Evolutionary conservation across 2,329 filamentous ascomycete species (phyloP), one percentile per base, ranked within the genome.

Genomic region (Sporothrix globosa): DNA sequence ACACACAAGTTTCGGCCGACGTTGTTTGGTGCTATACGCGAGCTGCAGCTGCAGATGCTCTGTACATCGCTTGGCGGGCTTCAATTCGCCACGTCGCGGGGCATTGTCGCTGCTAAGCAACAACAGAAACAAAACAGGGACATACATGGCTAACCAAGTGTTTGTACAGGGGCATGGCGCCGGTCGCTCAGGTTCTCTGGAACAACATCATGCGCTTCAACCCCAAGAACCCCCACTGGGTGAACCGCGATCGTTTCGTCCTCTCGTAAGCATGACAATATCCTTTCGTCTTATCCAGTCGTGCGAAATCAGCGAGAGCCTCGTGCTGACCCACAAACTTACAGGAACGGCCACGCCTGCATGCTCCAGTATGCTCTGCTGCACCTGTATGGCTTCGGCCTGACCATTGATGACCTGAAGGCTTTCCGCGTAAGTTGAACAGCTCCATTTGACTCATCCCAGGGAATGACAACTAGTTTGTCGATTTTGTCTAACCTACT

Each of bases 161-260:
- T 53, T 19, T 19, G 27, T 73, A 21, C 73, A 90, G 87, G 88
- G 88, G 88, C 81, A 88, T 98, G 92, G 96, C 96, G 79, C 95
- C 96, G 74, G 90, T 94, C 79, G 91, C 96, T 82, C 96, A 98
- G 87, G 93, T 98, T 79, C 89, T 99, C 75, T 99, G 92, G 86
- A 97, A 97, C 89, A 96, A 96, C 83, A 96, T 97, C 88, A 93
- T 99, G 93, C 96, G 85, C 82, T 99, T 97, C 89, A 99, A 98
- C 91, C 96, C 96, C 78, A 96, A 97, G 91, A 97, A 97, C 89
- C 92, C 96, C 77, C 87, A 93, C 75, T 99, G 94, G 94, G 79
- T 96, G 78, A 98, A 98, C 89, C 91, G 96, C 80, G 96, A 99
- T 84, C 92, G 96, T 82, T 99, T 99, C 80, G 93, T 99, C 74